These are phyloP conservation scores for Russula brevipes DNA, from an alignment of 768 basidiomycete genomes.

Conservation along the genomic window DNA sequence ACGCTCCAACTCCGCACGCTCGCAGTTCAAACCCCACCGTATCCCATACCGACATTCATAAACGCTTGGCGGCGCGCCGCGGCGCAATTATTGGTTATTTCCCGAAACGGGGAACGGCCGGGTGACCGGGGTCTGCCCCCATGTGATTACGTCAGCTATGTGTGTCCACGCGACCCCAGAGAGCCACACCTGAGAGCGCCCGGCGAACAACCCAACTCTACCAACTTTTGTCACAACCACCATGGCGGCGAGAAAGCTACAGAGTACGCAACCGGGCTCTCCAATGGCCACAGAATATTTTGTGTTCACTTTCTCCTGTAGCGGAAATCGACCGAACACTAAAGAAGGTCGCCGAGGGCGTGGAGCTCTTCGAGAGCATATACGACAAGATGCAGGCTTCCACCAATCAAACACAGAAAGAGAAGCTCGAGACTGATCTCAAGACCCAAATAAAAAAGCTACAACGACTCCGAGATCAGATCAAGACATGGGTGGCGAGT, in stretches of 20 bases:
- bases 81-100: too few relatives aligned
- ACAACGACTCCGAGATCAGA: constrained; percentile 77
- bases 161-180: background rate
- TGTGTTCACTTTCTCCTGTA: constrained; percentile 33
- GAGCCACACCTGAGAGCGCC: background rate
- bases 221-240: constrained; percentile 27
- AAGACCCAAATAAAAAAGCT: constrained; percentile 99
- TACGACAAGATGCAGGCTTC: constrained; percentile 98
- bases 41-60: too few relatives aligned
- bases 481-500: constrained; percentile 94
- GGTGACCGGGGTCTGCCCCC: constrained; percentile 4
- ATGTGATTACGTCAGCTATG: constrained; percentile 9
- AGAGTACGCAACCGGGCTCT: constrained; percentile 47
- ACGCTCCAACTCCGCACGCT: too few relatives aligned
- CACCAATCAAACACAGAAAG: constrained; percentile 95
- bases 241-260: constrained; percentile 90
- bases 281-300: background rate
- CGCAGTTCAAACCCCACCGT: too few relatives aligned
- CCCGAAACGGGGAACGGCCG: too few relatives aligned
- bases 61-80: too few relatives aligned
- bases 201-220: constrained; percentile 4
- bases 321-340: constrained; percentile 98
- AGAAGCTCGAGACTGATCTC: constrained; percentile 92
- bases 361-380: constrained; percentile 90
- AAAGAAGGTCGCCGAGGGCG: constrained; percentile 95